These are phyloP conservation scores for Tetradesmus lagerheimii DNA, from an alignment of 139 green algal species.

Conservation along the genomic window DNA sequence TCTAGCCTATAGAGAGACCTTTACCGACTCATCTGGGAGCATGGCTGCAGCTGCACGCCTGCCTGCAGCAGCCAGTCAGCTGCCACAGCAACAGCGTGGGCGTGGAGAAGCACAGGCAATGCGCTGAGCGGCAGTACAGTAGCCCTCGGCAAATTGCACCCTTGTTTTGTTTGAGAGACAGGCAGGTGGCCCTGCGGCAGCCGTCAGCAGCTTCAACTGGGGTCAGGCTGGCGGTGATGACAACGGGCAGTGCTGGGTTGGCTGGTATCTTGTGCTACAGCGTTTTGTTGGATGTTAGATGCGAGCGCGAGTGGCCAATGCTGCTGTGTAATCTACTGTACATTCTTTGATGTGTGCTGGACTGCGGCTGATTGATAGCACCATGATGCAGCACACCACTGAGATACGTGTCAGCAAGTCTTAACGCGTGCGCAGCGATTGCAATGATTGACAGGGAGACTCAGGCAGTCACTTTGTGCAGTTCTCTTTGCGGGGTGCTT, in stretches of 20 bases:
- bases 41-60: slow-evolving; percentile 4
- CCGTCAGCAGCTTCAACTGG: not conserved
- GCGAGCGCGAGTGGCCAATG: not conserved
- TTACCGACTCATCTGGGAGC: not conserved
- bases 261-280: not conserved
- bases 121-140: not conserved
- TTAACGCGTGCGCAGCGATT: too few relatives aligned
- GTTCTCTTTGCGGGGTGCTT: too few relatives aligned
- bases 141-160: not conserved
- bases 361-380: too few relatives aligned
- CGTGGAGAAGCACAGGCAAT: not conserved
- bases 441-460: too few relatives aligned
- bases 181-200: not conserved
- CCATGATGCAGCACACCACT: too few relatives aligned
- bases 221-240: not conserved
- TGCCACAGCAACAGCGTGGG: not conserved
- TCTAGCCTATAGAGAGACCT: not conserved
- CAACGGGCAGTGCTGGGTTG: not conserved
- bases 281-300: not conserved
- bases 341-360: not conserved
- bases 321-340: slow-evolving; percentile 7
- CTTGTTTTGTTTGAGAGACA: not conserved
- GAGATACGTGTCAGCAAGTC: too few relatives aligned
- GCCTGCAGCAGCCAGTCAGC: not conserved
- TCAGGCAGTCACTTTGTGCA: too few relatives aligned